Evolutionary conservation across 1,284 basidiomycete species (phyloP), one percentile per base, ranked within the genome.

Genomic region (Kalmanozyma brasiliensis): DNA sequence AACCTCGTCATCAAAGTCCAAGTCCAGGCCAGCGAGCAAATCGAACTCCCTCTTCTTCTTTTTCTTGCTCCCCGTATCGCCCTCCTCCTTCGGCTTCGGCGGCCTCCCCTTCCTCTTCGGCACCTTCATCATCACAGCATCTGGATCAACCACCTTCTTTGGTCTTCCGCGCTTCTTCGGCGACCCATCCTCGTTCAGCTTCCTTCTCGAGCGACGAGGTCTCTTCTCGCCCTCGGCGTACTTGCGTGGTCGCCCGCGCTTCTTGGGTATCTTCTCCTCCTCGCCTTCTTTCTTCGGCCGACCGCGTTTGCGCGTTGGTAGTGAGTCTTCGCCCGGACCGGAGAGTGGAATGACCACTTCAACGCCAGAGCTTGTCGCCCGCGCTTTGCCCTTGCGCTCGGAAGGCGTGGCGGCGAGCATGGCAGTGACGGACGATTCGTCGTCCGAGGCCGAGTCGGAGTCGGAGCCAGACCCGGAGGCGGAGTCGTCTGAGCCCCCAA

Each of bases 191-290:
- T 49, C 47, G n/a, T 67, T 72, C 26, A 67, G 30, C 41, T 65
- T 70, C 13, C 61, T 36, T 26, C 66, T 20, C 14, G 62, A 61
- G 0, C 46, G 44, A 8, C 58, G 45, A 0, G 58, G 51, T 2
- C 59, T 51, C 22, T 56, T 60, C 34, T 67, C 63, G 9, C 64
- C 69, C 1, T 44, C 41, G 0, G 63, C 60, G 26, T 67, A 66
- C 48, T 67, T 72, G 16, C 56, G 47, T 13, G 69, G 69, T 10
- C 69, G 51, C 14, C 69, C 69, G 19, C 69, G 51, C 42, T 67
- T 67, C 47, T 70, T 70, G 29, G 61, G 57, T 8, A 49, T 41
- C 32, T 56, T 65, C 16, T 40, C 29, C 14, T 40, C 49, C n/a
- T 7, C 46, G 57, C 3, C n/a, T n/a, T 52, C 66, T 16, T 46